Conservation (phyloP, 306 rosid species). For the Alnus rubra region DNA sequence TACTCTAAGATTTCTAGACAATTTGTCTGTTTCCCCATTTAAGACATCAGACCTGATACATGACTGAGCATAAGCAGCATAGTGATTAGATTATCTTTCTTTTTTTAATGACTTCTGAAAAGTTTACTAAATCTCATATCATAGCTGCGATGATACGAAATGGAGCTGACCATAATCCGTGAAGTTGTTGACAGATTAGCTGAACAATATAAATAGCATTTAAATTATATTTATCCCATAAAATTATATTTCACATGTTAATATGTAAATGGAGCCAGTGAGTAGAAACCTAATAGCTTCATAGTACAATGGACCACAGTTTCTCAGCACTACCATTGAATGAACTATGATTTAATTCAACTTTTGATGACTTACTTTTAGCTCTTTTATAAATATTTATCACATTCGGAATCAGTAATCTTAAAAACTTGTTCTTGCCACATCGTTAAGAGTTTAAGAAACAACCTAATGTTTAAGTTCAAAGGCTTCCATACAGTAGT, state of each 20-base stretch:
- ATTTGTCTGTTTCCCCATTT: not conserved
- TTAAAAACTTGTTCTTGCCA: not conserved
- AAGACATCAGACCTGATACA: not conserved
- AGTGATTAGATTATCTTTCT: not conserved
- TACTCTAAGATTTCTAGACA: not conserved
- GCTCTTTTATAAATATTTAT: not conserved
- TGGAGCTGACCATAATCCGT: constrained; percentile 88
- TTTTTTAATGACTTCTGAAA: not conserved
- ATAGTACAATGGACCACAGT: not conserved
- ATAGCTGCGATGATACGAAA: constrained; percentile 67
- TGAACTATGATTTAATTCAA: not conserved
- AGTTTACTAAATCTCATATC: constrained; percentile 8
- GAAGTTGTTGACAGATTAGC: constrained; percentile 81
- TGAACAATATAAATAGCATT: constrained; percentile 30
- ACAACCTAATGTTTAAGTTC: not conserved
- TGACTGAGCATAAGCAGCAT: not conserved
- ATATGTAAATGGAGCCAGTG: not conserved
- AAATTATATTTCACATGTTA: not conserved
- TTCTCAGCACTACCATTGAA: not conserved
- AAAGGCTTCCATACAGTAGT: not conserved
- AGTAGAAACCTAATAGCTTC: not conserved
- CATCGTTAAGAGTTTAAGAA: not conserved
- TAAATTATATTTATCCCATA: not conserved
- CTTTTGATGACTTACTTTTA: not conserved
- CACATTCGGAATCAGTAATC: not conserved